Percentiles rank a stretch among this genome's conserved stretches.
Evolutionary conservation across 305 asterid genomes (phyloP).

Genomic region (Fraxinus nigra): DNA sequence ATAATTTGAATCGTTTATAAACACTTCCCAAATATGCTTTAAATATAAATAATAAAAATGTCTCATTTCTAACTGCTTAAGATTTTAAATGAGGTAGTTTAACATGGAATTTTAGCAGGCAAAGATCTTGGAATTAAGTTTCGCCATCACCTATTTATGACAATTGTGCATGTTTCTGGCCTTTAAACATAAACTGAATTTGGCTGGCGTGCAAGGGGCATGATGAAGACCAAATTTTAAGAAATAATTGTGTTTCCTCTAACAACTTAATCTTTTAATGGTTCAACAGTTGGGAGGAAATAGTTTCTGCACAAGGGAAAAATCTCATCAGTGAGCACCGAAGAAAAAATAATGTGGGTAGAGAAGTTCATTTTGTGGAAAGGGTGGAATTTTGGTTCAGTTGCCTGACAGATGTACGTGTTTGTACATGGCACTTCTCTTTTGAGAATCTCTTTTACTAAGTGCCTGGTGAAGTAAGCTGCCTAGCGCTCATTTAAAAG

Average conservation of each 20-base stretch:
- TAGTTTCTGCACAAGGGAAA: neutral
- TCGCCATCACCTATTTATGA: neutral
- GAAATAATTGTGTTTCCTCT: neutral
- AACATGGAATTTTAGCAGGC: neutral
- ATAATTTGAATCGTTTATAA: neutral
- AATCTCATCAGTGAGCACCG: neutral
- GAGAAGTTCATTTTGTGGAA: neutral
- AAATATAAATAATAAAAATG: neutral
- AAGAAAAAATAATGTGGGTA: slow-evolving; percentile 7
- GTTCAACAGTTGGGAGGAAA: neutral
- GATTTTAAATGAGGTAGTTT: neutral
- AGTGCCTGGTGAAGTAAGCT: neutral
- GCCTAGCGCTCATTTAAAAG: neutral
- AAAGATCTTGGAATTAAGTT: neutral
- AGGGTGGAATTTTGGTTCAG: neutral
- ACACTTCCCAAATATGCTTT: neutral
- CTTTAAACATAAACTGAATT: neutral
- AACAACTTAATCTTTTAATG: neutral
- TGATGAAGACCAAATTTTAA: neutral
- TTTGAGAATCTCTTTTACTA: neutral
- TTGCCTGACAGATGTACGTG: neutral
- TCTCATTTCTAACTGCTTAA: neutral
- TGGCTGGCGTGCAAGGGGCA: neutral
- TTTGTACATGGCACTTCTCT: neutral
- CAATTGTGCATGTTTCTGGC: neutral